Conservation (phyloP, 75 land plant genomes). For the Picea glauca region DNA sequence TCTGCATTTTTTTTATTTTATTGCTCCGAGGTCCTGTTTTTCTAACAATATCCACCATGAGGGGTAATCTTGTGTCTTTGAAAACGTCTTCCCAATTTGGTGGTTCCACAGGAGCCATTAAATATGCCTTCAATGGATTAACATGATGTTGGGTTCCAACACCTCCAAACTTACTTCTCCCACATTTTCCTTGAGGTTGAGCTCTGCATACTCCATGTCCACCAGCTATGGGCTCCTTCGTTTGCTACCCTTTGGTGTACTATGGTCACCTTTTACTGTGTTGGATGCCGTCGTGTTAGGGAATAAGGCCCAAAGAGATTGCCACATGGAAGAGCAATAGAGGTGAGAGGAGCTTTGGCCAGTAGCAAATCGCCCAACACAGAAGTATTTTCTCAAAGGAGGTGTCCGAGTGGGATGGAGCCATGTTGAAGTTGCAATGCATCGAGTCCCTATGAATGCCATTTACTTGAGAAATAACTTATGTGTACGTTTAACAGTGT, state of each 20-base stretch:
- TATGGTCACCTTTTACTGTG: background rate
- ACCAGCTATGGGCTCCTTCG: conserved; percentile 34
- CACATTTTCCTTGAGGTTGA: conserved; percentile 33
- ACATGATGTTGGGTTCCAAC: conserved; percentile 81
- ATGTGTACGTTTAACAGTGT: background rate
- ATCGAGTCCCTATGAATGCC: background rate
- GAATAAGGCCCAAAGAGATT: too few species aligned
- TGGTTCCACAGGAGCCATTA: conserved; percentile 43
- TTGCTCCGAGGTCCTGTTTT: too few species aligned
- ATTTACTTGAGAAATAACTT: background rate
- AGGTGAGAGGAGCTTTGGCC: background rate
- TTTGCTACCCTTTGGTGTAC: background rate
- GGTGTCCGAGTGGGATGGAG: background rate
- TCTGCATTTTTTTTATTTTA: too few species aligned
- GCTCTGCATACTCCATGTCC: conserved; percentile 51
- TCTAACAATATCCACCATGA: conserved; percentile 94
- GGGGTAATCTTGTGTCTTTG: conserved; percentile 63
- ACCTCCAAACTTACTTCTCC: conserved; percentile 51
- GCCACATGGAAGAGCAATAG: background rate
- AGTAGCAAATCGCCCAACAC: background rate
- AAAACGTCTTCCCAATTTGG: conserved; percentile 73
- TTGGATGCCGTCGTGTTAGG: too few species aligned
- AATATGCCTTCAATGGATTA: conserved; percentile 75
- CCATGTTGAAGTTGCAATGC: conserved; percentile 2
- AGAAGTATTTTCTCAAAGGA: background rate